Percentiles rank a stretch among this genome's conserved stretches.
Conservation (phyloP, 345 rosid species). For the Streptanthus diversifolius region DNA sequence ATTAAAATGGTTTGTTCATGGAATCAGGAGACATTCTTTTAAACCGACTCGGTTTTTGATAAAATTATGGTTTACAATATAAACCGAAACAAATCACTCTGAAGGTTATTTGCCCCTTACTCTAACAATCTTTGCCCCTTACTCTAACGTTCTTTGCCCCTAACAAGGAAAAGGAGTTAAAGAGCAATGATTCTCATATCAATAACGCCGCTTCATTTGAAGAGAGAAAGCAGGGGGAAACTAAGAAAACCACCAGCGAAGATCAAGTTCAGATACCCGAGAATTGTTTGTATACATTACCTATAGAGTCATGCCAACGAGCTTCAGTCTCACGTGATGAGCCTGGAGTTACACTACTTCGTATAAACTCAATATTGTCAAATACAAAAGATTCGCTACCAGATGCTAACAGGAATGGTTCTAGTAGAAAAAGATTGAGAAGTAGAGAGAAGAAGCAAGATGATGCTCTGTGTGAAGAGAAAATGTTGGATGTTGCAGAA, state of each 20-base stretch:
- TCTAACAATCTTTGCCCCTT: too few species aligned
- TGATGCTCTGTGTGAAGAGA: neutral
- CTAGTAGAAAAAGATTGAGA: neutral
- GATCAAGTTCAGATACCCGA: neutral
- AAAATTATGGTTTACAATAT: neutral
- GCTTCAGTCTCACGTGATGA: constrained; percentile 9
- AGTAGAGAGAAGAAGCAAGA: neutral
- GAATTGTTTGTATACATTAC: too few species aligned
- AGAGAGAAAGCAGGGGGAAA: neutral
- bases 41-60: neutral
- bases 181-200: neutral
- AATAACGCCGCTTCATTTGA: neutral
- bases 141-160: too few species aligned
- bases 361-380: neutral
- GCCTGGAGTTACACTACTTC: neutral
- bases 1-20: neutral
- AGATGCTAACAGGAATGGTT: neutral
- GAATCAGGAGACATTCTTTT: neutral
- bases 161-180: neutral
- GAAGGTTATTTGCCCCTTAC: neutral
- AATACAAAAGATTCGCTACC: neutral
- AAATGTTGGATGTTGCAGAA: neutral
- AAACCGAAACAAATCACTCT: neutral
- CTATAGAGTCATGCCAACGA: too few species aligned
- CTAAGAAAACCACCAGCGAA: neutral